Evolutionary conservation across 805 yeast species (phyloP), one percentile per base, ranked within the genome.

Genomic region (Tanozyma kutaoensis): DNA sequence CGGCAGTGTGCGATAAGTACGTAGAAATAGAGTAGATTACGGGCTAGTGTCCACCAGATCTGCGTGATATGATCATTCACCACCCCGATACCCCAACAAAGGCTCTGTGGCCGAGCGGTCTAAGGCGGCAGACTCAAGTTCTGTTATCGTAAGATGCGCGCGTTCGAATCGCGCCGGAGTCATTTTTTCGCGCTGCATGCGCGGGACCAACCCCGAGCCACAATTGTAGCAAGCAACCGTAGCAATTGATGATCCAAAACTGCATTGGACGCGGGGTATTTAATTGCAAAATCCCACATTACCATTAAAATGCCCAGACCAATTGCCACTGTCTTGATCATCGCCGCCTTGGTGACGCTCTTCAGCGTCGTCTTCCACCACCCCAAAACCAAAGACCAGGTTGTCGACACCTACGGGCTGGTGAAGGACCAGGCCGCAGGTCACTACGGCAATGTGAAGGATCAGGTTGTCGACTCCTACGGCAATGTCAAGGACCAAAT

Each of bases 51-150:
- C n/a, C n/a, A n/a, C n/a, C n/a, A n/a, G n/a, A n/a, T n/a, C n/a
- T n/a, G n/a, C n/a, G n/a, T n/a, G n/a, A n/a, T n/a, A n/a, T n/a
- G n/a, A n/a, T n/a, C n/a, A n/a, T n/a, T n/a, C n/a, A n/a, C n/a
- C n/a, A n/a, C n/a, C n/a, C n/a, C n/a, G n/a, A n/a, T n/a, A n/a
- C n/a, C n/a, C n/a, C 24, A 26, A 11, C 17, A 15, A 25, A n/a
- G 34, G 35, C 32, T 32, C 30, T 27, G 23, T 30, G 33, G 33
- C 33, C 33, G 33, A 30, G 33, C 33, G 33, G 33, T 30, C 33
- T 27, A 28, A 27, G 34, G 34, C 34, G 29, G 32, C 35, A 28
- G 32, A 26, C 31, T 29, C 28, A 29, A 32, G 30, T 21, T 21
- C 23, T 21, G 23, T 21, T 21, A 21, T 21, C 23, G 29, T 26